These are phyloP conservation scores for Pyrrhoderma noxium DNA, from an alignment of 1,284 basidiomycete genomes.

Conservation along the genomic window DNA sequence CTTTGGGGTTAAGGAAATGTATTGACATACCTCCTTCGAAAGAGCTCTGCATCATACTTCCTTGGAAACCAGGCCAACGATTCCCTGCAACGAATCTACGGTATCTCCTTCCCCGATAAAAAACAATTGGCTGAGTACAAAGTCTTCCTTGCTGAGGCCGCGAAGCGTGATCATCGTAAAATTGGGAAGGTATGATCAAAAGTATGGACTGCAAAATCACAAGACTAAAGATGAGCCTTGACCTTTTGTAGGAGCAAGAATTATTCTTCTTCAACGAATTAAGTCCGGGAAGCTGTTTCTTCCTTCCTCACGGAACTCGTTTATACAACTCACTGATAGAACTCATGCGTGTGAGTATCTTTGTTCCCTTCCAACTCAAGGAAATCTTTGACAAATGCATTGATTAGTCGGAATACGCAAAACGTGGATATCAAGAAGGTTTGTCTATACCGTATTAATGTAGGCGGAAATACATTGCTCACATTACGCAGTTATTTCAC, in stretches of 20 bases:
- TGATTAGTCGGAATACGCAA: constrained; percentile 67
- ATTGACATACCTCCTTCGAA: constrained; percentile 8
- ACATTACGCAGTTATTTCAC: constrained; percentile 72
- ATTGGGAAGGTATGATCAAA: constrained; percentile 65
- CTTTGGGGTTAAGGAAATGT: not conserved
- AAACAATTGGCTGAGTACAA: constrained; percentile 97
- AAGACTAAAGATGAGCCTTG: too few species aligned
- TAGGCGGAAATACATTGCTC: not conserved
- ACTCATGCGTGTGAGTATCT: constrained; percentile 69
- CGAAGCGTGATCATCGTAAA: constrained; percentile 95
- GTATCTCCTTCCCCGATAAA: constrained; percentile 98
- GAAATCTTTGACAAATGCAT: constrained; percentile 13
- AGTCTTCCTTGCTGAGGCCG: constrained; percentile 91
- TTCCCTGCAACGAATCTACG: constrained; percentile 94
- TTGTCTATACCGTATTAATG: constrained; percentile 33
- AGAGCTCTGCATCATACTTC: constrained; percentile 99
- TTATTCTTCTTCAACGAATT: constrained; percentile 98
- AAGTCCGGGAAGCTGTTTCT: constrained; percentile 94
- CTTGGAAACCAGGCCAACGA: constrained; percentile 93
- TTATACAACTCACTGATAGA: constrained; percentile 96
- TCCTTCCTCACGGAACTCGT: constrained; percentile 93
- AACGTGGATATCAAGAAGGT: constrained; percentile 78
- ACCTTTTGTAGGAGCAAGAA: constrained; percentile 72
- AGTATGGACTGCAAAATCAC: not conserved
- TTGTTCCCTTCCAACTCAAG: not conserved